Evolutionary conservation across 208 protist species (phyloP), one percentile per base, ranked within the genome.

Genomic region (Leishmania guyanensis): DNA sequence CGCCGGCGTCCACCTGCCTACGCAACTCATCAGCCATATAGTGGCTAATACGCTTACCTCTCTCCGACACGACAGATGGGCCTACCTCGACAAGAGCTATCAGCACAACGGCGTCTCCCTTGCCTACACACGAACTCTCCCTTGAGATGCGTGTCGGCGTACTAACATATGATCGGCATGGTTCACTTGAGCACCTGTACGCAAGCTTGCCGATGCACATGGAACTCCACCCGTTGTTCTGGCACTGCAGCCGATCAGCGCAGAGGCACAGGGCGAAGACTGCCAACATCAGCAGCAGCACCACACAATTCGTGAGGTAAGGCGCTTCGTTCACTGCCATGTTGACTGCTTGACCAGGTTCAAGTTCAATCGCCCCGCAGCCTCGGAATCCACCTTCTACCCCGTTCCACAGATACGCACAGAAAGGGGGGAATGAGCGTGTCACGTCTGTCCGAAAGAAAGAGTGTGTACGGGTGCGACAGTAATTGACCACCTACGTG

Each of bases 241-340:
- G 58, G 68, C 87, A 92, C 69, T 88, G 84, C 12, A 85, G 29
- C 5, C 81, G 58, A 60, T 90, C 89, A 17, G 79, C 72, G 22
- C 58, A 16, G 54, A 90, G 58, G 72, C 87, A 90, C 16, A 92
- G 33, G 39, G 86, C 10, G 69, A 88, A 82, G 6, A 88, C 70
- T 12, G n/a, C 79, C 12, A 87, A 5, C 82, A 87, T 86, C 17
- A 85, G 66, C 16, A 86, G 50, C 51, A 77, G 51, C 71, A 87
- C 83, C 46, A 89, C 66, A 22, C 83, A 69, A 65, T 66, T 65
- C 43, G 87, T 90, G 26, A 90, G 76, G 72, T 81, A 78, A 66
- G 85, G 85, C 2, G 87, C 84, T 75, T 92, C 89, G 43, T 85
- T 84, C 12, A 86, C 43, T 9, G 51, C 16, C 75, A 86, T 88